Base-by-base conservation (phyloP, 192 early-diverging fungal genomes). In the Lobosporangium transversale region DNA sequence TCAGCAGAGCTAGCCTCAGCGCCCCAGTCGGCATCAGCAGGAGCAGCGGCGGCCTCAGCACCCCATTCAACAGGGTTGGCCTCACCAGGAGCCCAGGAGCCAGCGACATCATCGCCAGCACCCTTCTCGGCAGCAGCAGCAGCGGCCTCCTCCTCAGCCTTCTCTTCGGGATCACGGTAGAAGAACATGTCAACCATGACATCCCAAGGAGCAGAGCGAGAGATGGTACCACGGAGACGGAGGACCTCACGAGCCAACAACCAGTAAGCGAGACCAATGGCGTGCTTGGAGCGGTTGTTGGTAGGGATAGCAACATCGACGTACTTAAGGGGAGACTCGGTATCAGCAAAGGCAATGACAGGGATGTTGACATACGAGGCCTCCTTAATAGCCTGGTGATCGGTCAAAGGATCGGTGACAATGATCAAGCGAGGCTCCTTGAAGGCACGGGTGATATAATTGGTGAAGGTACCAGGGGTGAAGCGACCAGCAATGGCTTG, bases 171-270 rank as follows among this genome's bases (percentile, higher is more conserved):
- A 81, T 98, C 97, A 80, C 98, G 94, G 92, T 91, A 99, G 93
- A 99, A 98, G 98, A 98, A 99, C 98, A 99, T 96, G 86, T 99
- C 98, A 70, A 95, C 94, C 97, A 99, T 99, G 78, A 99, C 86
- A 62, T 94, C 86, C 98, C 98, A 99, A 63, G 88, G 84, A 66
- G 86, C 80, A 73, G 87, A 80, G 82, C 95, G 92, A 73, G 92
- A 68, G 79, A 99, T 87, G 80, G 91, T 87, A 78, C 95, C 97
- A 81, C 96, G 92, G 79, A 99, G 92, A 73, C 98, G 93, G 86
- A 98, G 94, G 64, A 99, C 95, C 89, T 98, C 96, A 83, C 98
- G 93, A 68, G 97, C 95, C 76, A 99, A 88, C 67, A 99, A 85
- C 93, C 94, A 99, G 90, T 93, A 94, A 78, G 91, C 93, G 56